Evolutionary conservation across 108 stramenopile species (phyloP), one percentile per base, ranked within the genome.

Genomic region (Aurantiochytrium sp.): DNA sequence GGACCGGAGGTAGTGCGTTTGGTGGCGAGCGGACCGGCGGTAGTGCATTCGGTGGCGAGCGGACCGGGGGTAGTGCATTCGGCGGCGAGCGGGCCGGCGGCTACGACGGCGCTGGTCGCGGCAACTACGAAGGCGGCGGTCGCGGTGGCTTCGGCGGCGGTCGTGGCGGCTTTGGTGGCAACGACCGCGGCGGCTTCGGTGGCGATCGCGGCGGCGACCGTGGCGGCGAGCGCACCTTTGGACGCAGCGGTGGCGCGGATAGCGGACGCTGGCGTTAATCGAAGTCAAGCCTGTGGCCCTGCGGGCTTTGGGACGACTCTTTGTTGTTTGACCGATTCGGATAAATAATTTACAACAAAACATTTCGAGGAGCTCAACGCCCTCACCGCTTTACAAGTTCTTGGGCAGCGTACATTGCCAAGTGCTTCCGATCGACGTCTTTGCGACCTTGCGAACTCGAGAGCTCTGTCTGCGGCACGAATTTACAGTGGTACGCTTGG

Each of bases 11-110:
- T n/a, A n/a, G n/a, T n/a, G n/a, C n/a, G n/a, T n/a, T n/a, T n/a
- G n/a, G n/a, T n/a, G n/a, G n/a, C n/a, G n/a, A n/a, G n/a, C n/a
- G n/a, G n/a, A n/a, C n/a, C n/a, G n/a, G n/a, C n/a, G n/a, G n/a
- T n/a, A n/a, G n/a, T n/a, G n/a, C n/a, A n/a, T n/a, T n/a, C n/a
- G 59, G 59, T 65, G 59, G 59, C 19, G 59, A 65, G 59, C 59
- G 59, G 15, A 65, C 15, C 59, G 27, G 10, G 27, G 15, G 59
- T 19, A 19, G 59, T n/a, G n/a, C n/a, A n/a, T 30, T 30, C 1
- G 27, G 27, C 19, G 59, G 59, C 19, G 32, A 19, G 15, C 59
- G 32, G n/a, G n/a, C n/a, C 10, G 59, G 59, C 32, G 59, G 32
- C 34, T 65, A 10, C 19, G 59, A 24, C 32, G 24, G 24, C 59